Evolutionary conservation across 2,329 filamentous ascomycete genomes (phyloP).

Genomic region (Neonectria magnoliae): DNA sequence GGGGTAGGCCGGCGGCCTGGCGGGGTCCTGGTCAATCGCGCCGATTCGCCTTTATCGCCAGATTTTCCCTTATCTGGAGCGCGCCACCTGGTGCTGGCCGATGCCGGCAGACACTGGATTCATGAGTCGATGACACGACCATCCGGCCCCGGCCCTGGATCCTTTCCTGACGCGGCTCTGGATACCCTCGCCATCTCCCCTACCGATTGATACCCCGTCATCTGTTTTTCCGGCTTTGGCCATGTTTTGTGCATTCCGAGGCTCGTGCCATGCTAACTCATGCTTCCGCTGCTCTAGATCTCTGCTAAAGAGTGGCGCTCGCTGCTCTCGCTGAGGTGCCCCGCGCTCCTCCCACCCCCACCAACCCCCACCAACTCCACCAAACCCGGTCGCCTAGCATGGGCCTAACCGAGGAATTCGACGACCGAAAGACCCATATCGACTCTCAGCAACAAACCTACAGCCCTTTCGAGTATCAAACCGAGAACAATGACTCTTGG

Average conservation of each 20-base stretch:
- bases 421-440: slow-evolving; percentile 72
- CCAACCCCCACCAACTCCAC: slow-evolving; percentile 41
- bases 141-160: not conserved
- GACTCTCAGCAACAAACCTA: slow-evolving; percentile 70
- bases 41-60: slow-evolving; percentile 33
- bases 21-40: slow-evolving; percentile 23
- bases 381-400: slow-evolving; percentile 67
- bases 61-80: slow-evolving; percentile 36
- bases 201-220: slow-evolving; percentile 3
- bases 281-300: slow-evolving; percentile 32
- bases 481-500: slow-evolving; percentile 87
- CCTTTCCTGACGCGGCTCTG: not conserved
- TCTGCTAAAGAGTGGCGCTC: slow-evolving; percentile 38
- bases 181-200: not conserved
- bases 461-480: slow-evolving; percentile 85
- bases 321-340: slow-evolving; percentile 42
- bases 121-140: not conserved
- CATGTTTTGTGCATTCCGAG: slow-evolving; percentile 9
- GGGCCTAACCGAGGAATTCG: slow-evolving; percentile 72
- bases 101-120: slow-evolving; percentile 31
- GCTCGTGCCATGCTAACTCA: slow-evolving; percentile 36
- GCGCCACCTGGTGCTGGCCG: slow-evolving; percentile 23
- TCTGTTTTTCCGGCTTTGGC: not conserved
- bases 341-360: slow-evolving; percentile 38
- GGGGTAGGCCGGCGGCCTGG: slow-evolving; percentile 27